phyloP scores from a whole-genome alignment of 768 basidiomycete genomes.

The Hygrocybe coccinea region DNA sequence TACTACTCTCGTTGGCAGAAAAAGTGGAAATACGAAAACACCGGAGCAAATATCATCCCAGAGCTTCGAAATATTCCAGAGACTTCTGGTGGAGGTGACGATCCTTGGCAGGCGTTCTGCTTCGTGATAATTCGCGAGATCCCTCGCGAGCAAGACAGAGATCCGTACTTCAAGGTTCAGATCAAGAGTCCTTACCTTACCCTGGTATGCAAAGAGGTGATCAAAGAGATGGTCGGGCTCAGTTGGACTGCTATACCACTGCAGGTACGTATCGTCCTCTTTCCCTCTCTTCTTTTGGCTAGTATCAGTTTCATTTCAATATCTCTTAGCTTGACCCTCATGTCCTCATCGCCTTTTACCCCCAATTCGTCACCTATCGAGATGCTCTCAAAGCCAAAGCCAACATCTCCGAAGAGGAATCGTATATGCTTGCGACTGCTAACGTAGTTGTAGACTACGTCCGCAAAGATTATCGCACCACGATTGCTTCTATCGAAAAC shows the following conservation, averaged over 20 bases:
- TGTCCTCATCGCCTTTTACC: constrained; percentile 49
- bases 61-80: constrained; percentile 37
- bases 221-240: constrained; percentile 52
- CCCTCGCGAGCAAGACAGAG: constrained; percentile 33
- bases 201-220: constrained; percentile 53
- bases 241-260: constrained; percentile 59
- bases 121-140: constrained; percentile 53
- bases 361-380: constrained; percentile 41
- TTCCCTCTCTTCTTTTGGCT: neutral
- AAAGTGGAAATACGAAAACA: constrained; percentile 58
- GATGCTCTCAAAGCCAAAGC: constrained; percentile 36
- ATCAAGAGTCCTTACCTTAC: constrained; percentile 55
- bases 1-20: constrained; percentile 55
- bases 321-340: constrained; percentile 47
- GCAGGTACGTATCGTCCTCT: constrained; percentile 33
- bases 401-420: constrained; percentile 28
- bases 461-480: constrained; percentile 44
- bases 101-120: constrained; percentile 53
- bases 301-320: neutral
- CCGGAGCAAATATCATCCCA: constrained; percentile 46
- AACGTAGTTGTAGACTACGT: constrained; percentile 48
- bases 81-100: constrained; percentile 36
- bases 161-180: constrained; percentile 47
- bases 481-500: constrained; percentile 42
- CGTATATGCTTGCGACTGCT: constrained; percentile 26